These are phyloP conservation scores for Sporisorium reilianum DNA, from an alignment of 1,284 basidiomycete species.

Conservation along the genomic window DNA sequence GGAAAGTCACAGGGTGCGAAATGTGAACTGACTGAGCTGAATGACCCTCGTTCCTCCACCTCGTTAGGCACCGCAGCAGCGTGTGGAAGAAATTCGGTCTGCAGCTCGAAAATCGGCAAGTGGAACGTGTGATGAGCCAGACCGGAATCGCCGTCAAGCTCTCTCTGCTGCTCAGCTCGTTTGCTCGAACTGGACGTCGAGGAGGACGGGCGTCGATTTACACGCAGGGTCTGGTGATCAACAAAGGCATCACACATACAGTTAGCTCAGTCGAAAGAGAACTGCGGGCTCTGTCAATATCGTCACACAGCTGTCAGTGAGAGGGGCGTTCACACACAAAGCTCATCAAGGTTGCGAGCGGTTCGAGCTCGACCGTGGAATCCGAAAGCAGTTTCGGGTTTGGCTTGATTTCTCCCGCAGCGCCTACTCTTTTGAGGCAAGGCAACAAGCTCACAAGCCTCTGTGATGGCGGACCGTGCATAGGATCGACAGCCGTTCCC, in stretches of 20 bases:
- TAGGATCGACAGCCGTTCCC: background rate
- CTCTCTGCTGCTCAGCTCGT: too few relatives aligned
- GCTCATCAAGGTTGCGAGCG: background rate
- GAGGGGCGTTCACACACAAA: background rate
- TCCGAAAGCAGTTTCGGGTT: constrained; percentile 1
- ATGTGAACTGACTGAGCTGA: constrained; percentile 10
- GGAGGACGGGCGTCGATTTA: background rate
- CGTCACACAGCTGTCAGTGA: too few relatives aligned
- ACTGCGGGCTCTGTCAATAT: background rate
- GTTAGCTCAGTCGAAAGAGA: too few relatives aligned
- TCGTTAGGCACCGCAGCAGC: constrained; percentile 12
- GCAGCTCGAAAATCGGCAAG: background rate
- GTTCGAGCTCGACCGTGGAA: constrained; percentile 8
- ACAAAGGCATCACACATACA: background rate
- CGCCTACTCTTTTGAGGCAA: background rate
- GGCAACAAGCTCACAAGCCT: background rate
- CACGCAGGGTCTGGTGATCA: constrained; percentile 6
- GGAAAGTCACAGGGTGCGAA: background rate
- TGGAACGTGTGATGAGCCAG: constrained; percentile 3
- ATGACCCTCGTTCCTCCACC: constrained; percentile 15
- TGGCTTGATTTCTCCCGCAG: too few relatives aligned
- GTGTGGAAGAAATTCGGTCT: background rate
- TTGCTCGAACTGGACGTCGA: background rate
- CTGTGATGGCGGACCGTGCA: background rate
- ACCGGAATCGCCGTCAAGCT: constrained; percentile 9